These are phyloP conservation scores for Cercophora sp. DNA, from an alignment of 495 filamentous ascomycete species.

Conservation along the genomic window DNA sequence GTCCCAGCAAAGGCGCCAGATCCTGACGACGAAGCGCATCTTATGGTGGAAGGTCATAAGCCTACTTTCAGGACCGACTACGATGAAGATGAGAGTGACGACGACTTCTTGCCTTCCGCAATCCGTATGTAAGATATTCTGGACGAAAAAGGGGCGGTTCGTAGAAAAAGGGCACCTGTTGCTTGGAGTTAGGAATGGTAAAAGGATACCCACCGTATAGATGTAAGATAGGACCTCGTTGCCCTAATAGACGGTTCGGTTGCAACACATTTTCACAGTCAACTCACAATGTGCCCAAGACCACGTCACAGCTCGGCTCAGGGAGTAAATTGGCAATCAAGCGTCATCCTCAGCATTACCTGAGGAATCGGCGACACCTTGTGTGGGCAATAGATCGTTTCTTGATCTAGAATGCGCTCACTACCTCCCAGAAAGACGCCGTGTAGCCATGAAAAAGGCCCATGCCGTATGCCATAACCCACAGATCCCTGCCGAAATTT, in stretches of 20 bases:
- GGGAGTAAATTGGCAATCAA: conserved; percentile 76
- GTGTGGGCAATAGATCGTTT: conserved; percentile 54
- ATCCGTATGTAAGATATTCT: conserved; percentile 17
- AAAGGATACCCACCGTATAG: conserved; percentile 22
- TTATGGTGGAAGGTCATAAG: conserved; percentile 48
- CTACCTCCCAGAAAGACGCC: conserved; percentile 48
- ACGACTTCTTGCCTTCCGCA: conserved; percentile 14
- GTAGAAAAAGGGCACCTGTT: background rate
- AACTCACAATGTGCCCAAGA: no score
- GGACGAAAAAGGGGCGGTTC: no score
- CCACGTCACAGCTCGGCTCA: background rate
- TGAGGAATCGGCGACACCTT: conserved; percentile 88
- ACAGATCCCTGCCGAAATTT: conserved; percentile 21
- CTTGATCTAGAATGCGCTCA: conserved; percentile 46
- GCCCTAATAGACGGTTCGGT: no score
- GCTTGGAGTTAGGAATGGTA: background rate
- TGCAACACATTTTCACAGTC: no score
- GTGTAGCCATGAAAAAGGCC: conserved; percentile 34
- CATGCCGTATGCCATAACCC: conserved; percentile 36
- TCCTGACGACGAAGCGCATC: conserved; percentile 30
- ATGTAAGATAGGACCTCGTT: no score
- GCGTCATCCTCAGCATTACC: conserved; percentile 61
- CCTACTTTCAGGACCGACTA: conserved; percentile 26
- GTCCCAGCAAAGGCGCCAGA: conserved; percentile 31
- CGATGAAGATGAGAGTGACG: conserved; percentile 12